phyloP scores from a whole-genome alignment of 2,329 filamentous ascomycete species.

The Xylogone sp. region DNA sequence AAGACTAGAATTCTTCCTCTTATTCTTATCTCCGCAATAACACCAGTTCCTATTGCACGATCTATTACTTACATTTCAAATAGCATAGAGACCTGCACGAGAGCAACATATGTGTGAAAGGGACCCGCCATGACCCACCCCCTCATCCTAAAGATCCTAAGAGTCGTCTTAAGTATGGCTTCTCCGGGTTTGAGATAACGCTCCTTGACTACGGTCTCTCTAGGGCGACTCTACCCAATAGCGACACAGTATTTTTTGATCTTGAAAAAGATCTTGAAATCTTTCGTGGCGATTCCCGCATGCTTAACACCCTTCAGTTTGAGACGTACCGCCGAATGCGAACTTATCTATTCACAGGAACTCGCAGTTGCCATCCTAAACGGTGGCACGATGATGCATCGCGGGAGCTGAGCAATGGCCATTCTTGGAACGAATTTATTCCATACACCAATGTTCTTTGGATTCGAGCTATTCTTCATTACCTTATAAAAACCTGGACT shows the following conservation, averaged over 20 bases:
- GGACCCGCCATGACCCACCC: constrained; percentile 1
- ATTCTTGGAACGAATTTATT: constrained; percentile 47
- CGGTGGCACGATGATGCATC: constrained; percentile 11
- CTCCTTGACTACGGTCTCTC: constrained; percentile 65
- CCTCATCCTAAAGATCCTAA: constrained; percentile 14
- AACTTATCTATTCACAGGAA: constrained; percentile 16
- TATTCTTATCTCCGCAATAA: no score
- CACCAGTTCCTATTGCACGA: no score
- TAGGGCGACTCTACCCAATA: constrained; percentile 44
- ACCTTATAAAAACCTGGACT: constrained; percentile 27
- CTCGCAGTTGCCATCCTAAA: constrained; percentile 7
- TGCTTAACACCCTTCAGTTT: constrained; percentile 41
- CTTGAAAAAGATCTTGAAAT: constrained; percentile 56
- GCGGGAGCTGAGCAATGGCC: constrained; percentile 2
- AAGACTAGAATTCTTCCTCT: no score
- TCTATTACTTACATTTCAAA: no score
- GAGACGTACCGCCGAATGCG: constrained; percentile 50
- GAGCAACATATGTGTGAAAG: constrained; percentile 55
- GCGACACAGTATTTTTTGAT: constrained; percentile 48
- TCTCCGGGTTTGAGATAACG: constrained; percentile 59
- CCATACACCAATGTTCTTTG: constrained; percentile 65
- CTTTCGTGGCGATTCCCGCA: constrained; percentile 46
- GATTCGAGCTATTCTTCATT: constrained; percentile 48
- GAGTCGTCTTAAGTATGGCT: constrained; percentile 42
- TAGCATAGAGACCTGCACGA: constrained; percentile 65